phyloP scores from a whole-genome alignment of 352 stramenopile species.

The Globisporangium emineosum region DNA sequence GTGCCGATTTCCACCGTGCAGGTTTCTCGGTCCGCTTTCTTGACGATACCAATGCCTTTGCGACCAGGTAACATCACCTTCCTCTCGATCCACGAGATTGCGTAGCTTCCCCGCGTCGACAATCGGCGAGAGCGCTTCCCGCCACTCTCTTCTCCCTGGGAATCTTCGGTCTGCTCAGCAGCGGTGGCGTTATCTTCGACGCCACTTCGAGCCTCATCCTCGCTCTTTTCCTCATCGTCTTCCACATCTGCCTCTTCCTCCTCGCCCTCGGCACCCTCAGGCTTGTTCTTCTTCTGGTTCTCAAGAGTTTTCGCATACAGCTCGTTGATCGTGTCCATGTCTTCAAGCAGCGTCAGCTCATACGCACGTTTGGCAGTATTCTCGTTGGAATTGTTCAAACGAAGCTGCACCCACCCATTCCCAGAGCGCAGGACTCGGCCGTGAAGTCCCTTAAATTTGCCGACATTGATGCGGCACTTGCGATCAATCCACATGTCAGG shows the following conservation, averaged over 20 bases:
- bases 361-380: conserved; percentile 88
- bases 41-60: conserved; percentile 76
- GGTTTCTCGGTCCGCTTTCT: conserved; percentile 79
- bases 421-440: conserved; percentile 77
- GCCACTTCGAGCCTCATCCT: conserved; percentile 50
- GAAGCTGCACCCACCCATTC: conserved; percentile 87
- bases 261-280: conserved; percentile 28
- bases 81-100: conserved; percentile 85
- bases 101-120: conserved; percentile 78
- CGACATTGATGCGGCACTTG: conserved; percentile 84
- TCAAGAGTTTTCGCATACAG: conserved; percentile 65
- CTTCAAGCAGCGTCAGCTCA: conserved; percentile 80
- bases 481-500: conserved; percentile 89
- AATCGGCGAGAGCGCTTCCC: conserved; percentile 65
- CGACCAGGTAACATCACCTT: conserved; percentile 80
- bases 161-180: conserved; percentile 69
- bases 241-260: conserved; percentile 24
- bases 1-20: conserved; percentile 78
- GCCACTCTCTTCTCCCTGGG: conserved; percentile 69
- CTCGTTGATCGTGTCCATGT: conserved; percentile 80
- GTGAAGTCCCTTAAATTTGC: conserved; percentile 80
- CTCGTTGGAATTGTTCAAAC: conserved; percentile 77
- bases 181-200: conserved; percentile 44
- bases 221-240: conserved; percentile 59
- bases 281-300: conserved; percentile 51